Evolutionary conservation across 164 flowering plant genomes (phyloP), one percentile per base, ranked within the genome.

Genomic region (Aristolochia contorta): DNA sequence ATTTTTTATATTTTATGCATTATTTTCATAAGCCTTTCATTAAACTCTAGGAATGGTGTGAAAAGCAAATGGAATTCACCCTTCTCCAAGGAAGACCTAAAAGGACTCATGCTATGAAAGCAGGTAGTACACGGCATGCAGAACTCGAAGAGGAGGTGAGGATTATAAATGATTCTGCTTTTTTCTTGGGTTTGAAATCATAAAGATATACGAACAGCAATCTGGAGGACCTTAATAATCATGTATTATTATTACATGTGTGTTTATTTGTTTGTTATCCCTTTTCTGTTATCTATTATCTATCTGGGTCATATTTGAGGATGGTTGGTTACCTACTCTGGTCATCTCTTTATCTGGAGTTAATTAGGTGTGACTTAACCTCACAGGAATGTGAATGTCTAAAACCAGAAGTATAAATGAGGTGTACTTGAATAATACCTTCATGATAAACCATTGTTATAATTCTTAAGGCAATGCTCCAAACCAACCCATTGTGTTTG

Each of bases 31-130:
- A 23, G 22, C 27, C 56, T 53, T 22, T 22, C 19, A 4, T 32
- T 22, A 48, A 37, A 16, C n/a, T 18, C 54, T 51, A 88, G 94
- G 96, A 91, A 71, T 91, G 97, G 97, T 91, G 97, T 74, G 94
- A 86, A 74, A 91, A 88, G 56, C 83, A 84, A 71, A 81, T 75
- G 87, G 94, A 91, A 76, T 88, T 74, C 65, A 21, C 9, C 65
- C 85, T 90, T 16, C 67, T 64, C 6, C 62, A 63, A 47, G 85
- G 87, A 47, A 77, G 60, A 65, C 72, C 74, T 45, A 65, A 67
- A 71, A 60, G 48, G 32, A 84, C 72, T 16, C 65, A 74, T 63
- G 97, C 88, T 67, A 91, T 91, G 96, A 77, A 78, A 79, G 85
- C 78, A 18, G 97, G 97, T 24, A 73, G 46, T 23, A 80, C 72